phyloP scores from a whole-genome alignment of 2,329 filamentous ascomycete species.

The Epichloe typhina region DNA sequence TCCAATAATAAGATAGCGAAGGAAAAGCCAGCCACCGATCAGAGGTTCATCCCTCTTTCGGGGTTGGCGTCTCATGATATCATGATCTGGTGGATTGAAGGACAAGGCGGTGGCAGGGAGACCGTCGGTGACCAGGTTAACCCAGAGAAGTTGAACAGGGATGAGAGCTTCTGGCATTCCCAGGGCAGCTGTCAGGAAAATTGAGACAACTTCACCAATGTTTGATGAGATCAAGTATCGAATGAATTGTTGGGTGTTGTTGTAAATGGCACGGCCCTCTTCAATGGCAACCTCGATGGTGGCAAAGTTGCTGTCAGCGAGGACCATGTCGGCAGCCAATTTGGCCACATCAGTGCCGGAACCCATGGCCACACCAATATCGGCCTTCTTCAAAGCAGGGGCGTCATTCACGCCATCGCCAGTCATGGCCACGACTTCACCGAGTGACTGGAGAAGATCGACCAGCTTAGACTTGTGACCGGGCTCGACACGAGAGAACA shows the following conservation, averaged over 20 bases:
- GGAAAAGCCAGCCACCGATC: conserved; percentile 91
- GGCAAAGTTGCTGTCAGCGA: conserved; percentile 97
- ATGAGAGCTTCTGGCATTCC: conserved; percentile 97
- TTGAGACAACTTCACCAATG: conserved; percentile 97
- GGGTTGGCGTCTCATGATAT: conserved; percentile 89
- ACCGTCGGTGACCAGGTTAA: conserved; percentile 95
- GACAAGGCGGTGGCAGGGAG: conserved; percentile 90
- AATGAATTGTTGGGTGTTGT: conserved; percentile 99
- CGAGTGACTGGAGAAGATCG: conserved; percentile 82
- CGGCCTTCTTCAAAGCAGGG: conserved; percentile 92
- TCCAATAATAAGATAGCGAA: conserved; percentile 93
- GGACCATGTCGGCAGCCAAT: conserved; percentile 94
- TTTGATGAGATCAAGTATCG: conserved; percentile 98
- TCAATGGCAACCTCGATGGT: conserved; percentile 94
- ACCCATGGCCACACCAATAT: conserved; percentile 98
- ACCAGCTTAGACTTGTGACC: conserved; percentile 96
- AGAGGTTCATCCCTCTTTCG: conserved; percentile 86
- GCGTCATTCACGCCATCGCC: conserved; percentile 98
- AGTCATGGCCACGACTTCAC: conserved; percentile 97
- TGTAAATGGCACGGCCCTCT: conserved; percentile 96
- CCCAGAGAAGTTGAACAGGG: conserved; percentile 94
- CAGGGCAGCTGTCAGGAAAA: conserved; percentile 90
- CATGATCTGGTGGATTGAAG: conserved; percentile 97
- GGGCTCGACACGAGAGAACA: conserved; percentile 95
- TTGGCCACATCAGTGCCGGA: conserved; percentile 95